Evolutionary conservation across 805 yeast species (phyloP).

Genomic region (Monosporozyma siamensis): DNA sequence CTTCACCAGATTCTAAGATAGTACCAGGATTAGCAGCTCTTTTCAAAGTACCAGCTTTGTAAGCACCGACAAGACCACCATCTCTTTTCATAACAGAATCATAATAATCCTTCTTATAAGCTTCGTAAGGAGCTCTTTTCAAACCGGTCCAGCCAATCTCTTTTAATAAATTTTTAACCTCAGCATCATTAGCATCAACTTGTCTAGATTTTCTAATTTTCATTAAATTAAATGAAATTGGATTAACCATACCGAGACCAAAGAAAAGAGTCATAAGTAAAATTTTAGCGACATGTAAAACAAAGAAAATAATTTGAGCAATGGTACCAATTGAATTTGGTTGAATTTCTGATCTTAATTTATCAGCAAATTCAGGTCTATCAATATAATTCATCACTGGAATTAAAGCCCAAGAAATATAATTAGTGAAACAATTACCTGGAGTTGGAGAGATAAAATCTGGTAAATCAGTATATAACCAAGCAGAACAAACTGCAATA

Average conservation of each 20-base stretch:
- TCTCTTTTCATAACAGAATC: slow-evolving; percentile 49
- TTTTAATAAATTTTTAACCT: slow-evolving; percentile 37
- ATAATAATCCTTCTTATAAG: slow-evolving; percentile 61
- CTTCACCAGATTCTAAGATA: slow-evolving; percentile 66
- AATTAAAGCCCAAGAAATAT: slow-evolving; percentile 32
- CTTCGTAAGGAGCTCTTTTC: slow-evolving; percentile 57
- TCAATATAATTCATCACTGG: slow-evolving; percentile 24
- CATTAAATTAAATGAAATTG: slow-evolving; percentile 41
- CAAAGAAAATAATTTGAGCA: slow-evolving; percentile 60
- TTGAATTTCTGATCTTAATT: slow-evolving; percentile 42
- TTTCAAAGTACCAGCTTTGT: slow-evolving; percentile 57
- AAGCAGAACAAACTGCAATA: slow-evolving; percentile 33
- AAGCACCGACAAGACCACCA: slow-evolving; percentile 73
- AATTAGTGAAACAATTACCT: slow-evolving; percentile 68
- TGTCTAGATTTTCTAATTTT: slow-evolving; percentile 24
- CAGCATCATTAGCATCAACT: slow-evolving; percentile 19
- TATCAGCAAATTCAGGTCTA: slow-evolving; percentile 35
- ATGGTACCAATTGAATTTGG: slow-evolving; percentile 30
- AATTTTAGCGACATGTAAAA: slow-evolving; percentile 58
- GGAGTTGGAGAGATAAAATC: slow-evolving; percentile 86
- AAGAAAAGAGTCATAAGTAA: slow-evolving; percentile 45
- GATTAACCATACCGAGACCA: slow-evolving; percentile 70
- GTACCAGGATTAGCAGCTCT: slow-evolving; percentile 50
- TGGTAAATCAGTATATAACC: slow-evolving; percentile 93
- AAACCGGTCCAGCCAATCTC: slow-evolving; percentile 89